These are phyloP conservation scores for Inga laurina DNA, from an alignment of 306 rosid genomes.

Conservation along the genomic window DNA sequence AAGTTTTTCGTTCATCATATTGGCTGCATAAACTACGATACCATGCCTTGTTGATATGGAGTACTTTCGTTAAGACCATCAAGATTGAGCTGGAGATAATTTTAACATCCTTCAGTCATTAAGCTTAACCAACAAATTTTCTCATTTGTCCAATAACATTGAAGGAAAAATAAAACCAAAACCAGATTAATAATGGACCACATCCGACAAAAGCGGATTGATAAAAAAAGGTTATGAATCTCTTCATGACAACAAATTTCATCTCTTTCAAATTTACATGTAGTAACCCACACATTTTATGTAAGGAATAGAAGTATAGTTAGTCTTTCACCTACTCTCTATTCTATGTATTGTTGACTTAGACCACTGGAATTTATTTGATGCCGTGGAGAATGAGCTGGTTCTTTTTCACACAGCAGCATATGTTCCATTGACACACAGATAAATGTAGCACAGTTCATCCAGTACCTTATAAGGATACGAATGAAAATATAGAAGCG, in stretches of 20 bases:
- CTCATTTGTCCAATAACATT: background rate
- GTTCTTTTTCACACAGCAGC: no score
- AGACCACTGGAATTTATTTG: background rate
- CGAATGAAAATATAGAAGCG: no score
- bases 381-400: no score
- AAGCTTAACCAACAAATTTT: background rate
- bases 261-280: conserved; percentile 17
- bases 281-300: background rate
- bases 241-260: background rate
- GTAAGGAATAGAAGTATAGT: conserved; percentile 8
- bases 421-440: no score
- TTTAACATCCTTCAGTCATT: background rate
- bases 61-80: background rate
- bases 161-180: background rate
- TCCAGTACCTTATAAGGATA: no score
- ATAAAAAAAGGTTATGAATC: background rate
- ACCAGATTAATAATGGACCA: background rate
- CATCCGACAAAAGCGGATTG: background rate
- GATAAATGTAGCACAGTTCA: no score
- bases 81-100: background rate
- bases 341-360: background rate
- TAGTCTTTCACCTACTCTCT: conserved; percentile 16
- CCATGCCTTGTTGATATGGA: background rate
- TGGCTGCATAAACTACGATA: background rate
- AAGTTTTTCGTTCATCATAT: background rate